phyloP scores from a whole-genome alignment of 805 yeast genomes.

The Jamesozyma hellenica region DNA sequence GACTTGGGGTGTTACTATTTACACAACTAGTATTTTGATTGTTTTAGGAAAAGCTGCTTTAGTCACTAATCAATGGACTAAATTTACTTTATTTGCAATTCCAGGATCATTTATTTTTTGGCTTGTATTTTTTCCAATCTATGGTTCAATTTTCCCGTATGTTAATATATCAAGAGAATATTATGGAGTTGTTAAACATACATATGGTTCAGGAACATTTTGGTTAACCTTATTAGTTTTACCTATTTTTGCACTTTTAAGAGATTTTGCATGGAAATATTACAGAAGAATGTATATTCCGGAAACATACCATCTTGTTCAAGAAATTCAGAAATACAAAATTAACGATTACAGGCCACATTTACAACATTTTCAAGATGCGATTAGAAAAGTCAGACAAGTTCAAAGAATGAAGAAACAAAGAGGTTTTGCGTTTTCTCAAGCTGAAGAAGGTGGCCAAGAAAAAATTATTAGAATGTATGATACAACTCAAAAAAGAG shows the following conservation, averaged over 20 bases:
- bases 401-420: conserved; percentile 97
- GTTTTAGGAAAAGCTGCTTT: conserved; percentile 93
- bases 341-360: conserved; percentile 93
- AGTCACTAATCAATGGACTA: conserved; percentile 88
- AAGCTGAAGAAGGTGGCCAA: conserved; percentile 82
- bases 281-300: conserved; percentile 87
- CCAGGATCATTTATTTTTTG: conserved; percentile 87
- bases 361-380: conserved; percentile 92
- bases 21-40: conserved; percentile 77
- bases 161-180: conserved; percentile 76
- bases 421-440: conserved; percentile 97
- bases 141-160: conserved; percentile 75
- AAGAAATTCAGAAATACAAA: conserved; percentile 91
- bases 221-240: conserved; percentile 77
- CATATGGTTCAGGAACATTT: conserved; percentile 68
- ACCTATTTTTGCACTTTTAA: conserved; percentile 64
- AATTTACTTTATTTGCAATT: conserved; percentile 80
- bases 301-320: conserved; percentile 88
- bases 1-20: conserved; percentile 89
- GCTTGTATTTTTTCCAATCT: conserved; percentile 79
- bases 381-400: conserved; percentile 93
- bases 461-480: conserved; percentile 86
- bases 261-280: conserved; percentile 92
- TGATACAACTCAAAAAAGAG: conserved; percentile 82
- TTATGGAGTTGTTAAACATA: conserved; percentile 63